A percentile compares a stretch with the other conserved stretches of the same genome.
These are phyloP conservation scores for Metarhizium album DNA, from an alignment of 2,329 filamentous ascomycete genomes.

Conservation along the genomic window DNA sequence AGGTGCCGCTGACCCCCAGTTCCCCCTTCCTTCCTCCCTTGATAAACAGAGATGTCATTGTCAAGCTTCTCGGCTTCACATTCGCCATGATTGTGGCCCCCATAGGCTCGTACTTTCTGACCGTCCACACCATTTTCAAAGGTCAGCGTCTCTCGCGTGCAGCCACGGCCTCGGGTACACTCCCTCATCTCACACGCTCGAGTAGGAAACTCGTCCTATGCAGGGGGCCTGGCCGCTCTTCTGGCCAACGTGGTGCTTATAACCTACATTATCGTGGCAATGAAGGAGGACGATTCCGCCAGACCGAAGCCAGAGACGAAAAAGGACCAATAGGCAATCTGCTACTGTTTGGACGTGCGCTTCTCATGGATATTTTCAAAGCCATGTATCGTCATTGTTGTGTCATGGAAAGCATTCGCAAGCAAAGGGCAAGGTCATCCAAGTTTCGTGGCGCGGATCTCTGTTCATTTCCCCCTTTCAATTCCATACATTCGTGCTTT, in stretches of 20 bases:
- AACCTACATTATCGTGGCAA: conserved; percentile 83
- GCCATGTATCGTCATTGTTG: background rate
- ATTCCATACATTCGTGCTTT: conserved; percentile 3
- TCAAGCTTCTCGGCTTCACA: conserved; percentile 84
- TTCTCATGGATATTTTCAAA: background rate
- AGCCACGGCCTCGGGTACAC: background rate
- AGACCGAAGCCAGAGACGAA: conserved; percentile 35
- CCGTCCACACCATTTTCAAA: conserved; percentile 63
- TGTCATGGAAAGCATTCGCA: background rate
- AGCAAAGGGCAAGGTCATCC: background rate
- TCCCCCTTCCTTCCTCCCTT: too few species aligned
- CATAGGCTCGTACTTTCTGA: conserved; percentile 80
- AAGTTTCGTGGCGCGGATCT: background rate
- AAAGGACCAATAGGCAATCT: conserved; percentile 32
- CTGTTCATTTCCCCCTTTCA: background rate
- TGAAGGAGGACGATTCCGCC: conserved; percentile 63
- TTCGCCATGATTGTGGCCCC: conserved; percentile 82
- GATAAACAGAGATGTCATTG: conserved; percentile 61
- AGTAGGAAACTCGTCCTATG: conserved; percentile 80
- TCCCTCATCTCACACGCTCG: background rate
- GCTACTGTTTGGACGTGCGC: background rate
- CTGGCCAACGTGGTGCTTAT: conserved; percentile 87
- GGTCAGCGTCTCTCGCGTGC: conserved; percentile 37
- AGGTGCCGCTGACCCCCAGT: background rate
- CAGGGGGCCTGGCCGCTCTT: conserved; percentile 74